Conservation (phyloP, 257 asterid genomes). For the Striga asiatica region DNA sequence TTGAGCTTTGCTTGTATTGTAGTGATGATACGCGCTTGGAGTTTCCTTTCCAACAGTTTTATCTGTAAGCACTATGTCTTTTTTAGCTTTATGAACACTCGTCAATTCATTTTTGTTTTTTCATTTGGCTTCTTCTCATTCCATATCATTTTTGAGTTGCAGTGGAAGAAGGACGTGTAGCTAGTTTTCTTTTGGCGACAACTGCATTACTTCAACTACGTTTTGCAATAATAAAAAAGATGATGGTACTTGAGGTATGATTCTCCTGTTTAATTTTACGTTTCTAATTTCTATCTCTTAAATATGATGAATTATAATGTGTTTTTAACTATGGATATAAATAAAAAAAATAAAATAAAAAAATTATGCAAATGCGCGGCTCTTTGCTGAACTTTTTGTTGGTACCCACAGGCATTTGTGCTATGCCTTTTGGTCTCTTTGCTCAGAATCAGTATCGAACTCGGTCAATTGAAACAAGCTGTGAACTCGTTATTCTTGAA, state of each 20-base stretch:
- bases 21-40: conserved; percentile 72
- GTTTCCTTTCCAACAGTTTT: conserved; percentile 90
- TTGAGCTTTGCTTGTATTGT: conserved; percentile 38
- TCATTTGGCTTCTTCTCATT: conserved; percentile 17
- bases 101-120: neutral
- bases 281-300: conserved; percentile 1
- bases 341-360: neutral
- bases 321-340: neutral
- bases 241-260: conserved; percentile 59
- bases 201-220: conserved; percentile 69
- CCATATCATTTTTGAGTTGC: conserved; percentile 22
- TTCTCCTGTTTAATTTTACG: neutral
- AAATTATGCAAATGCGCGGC: neutral
- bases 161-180: conserved; percentile 97
- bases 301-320: neutral
- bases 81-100: neutral
- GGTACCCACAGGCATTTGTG: conserved; percentile 50
- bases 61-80: conserved; percentile 51
- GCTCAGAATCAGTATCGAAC: conserved; percentile 71
- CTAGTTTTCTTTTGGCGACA: conserved; percentile 87
- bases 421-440: conserved; percentile 63
- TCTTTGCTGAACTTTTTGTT: conserved; percentile 16
- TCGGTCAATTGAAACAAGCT: conserved; percentile 55
- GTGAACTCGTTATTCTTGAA: conserved; percentile 49
- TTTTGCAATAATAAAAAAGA: conserved; percentile 42